Base-by-base conservation (phyloP, 176 grass and related monocot genomes). In the Carex cristatella region DNA sequence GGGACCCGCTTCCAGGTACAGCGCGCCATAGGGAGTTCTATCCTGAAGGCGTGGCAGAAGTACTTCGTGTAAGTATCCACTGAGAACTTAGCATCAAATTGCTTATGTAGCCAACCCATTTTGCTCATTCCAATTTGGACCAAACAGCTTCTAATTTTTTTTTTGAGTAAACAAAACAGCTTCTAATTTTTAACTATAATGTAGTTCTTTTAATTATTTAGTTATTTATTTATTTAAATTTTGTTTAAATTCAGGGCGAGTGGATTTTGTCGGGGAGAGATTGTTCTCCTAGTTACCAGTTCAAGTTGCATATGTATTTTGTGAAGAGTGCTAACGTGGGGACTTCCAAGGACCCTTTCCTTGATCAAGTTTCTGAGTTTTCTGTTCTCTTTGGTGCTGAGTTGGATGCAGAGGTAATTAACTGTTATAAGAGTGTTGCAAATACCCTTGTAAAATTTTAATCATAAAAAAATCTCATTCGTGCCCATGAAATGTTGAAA, bases 391-490 rank as follows among this genome's bases (percentile, higher is more conserved):
- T 99, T 90, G 96, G 96, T 86, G 91, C 70, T 89, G 93, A 99
- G 88, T 90, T 99, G 96, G 96, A 99, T 99, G 96, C 96, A 99
- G 96, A 99, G 96, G 96, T 95, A 91, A 46, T 7, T 10, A 32
- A 13, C 10, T 53, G 18, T 54, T 7, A 42, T 31, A 75, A 66
- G 15, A 54, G 13, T 71, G 37, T 71, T 44, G 14, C 6, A 71
- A 18, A 42, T n/a, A 40, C 6, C 15, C 15, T 40, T 42, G 9
- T 18, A 71, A 71, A 10, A 40, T 38, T 14, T 69, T 71, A 42
- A 57, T 7, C 53, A 54, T 53, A 0, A 78, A 56, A 56, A 31
- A 16, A 57, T 32, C 51, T 57, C 28, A 57, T 56, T 56, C 5
- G 13, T 78, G 53, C 28, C 51, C 10, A 31, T 31, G 27, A 33